Evolutionary conservation across 345 rosid genomes (phyloP), one percentile per base, ranked within the genome.

Genomic region (Camelina sativa): DNA sequence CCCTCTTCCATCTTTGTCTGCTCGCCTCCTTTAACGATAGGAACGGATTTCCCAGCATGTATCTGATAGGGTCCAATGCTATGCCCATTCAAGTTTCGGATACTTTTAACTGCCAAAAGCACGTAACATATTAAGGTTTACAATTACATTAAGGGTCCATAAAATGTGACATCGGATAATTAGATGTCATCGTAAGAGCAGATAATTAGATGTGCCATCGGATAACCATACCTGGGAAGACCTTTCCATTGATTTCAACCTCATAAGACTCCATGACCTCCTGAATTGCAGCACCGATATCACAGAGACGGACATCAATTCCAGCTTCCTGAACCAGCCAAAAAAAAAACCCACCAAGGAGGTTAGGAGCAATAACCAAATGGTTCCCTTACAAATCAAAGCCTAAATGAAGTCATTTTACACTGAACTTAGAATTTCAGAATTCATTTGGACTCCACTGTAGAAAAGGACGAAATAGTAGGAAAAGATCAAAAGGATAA

Each of bases 1-100:
- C 99, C 97, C 85, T 95, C 98, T 83, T 95, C 98, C 99, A 92
- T 90, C 78, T 92, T 95, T 55, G 94, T 92, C 79, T 92, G 98
- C 85, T 90, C 97, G 32, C 99, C 99, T 66, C 98, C 96, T 83
- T 92, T 95, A 51, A 92, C 96, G 28, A 89, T 87, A 30, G 98
- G 99, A 65, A 95, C 98, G 5, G 94, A 89, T 85, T 95, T 95
- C 46, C 93, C 96, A 66, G 98, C 97, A 83, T 92, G 99, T 75
- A 95, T 90, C 79, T 89, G 99, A 65, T 92, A 92, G 1, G 84
- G 89, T 58, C 96, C 96, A 9, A 92, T 85, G 86, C 96, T 89
- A 65, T 92, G 99, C 62, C 97, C 99, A 76, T 92, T 92, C 89
- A 95, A 79, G 82, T 90, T 92, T 46, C 97, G 76, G 72, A 92